phyloP scores from a whole-genome alignment of 495 filamentous ascomycete genomes.

The Aspergillus wentii region DNA sequence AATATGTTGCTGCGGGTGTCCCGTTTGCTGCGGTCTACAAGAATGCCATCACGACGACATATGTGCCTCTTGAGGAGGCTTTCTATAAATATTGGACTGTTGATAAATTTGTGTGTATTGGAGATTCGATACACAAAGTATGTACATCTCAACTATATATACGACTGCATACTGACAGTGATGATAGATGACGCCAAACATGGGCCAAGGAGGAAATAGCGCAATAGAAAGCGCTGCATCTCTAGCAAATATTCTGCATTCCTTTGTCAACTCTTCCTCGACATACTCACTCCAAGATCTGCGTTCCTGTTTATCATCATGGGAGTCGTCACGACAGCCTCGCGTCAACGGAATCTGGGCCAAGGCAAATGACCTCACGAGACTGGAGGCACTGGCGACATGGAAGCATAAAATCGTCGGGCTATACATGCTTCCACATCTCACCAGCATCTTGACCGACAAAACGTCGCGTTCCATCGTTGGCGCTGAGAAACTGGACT shows the following conservation, averaged over 20 bases:
- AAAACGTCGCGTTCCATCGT: not conserved
- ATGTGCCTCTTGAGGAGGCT: conserved; percentile 14
- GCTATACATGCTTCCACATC: not conserved
- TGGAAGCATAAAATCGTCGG: conserved; percentile 2
- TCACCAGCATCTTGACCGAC: not conserved
- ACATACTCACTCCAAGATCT: not conserved
- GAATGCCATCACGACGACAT: not conserved
- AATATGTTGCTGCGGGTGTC: not conserved
- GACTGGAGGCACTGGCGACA: conserved; percentile 4
- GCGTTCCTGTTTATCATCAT: not conserved
- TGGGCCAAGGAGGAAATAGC: conserved; percentile 16
- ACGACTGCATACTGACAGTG: not conserved
- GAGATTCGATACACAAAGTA: conserved; percentile 21
- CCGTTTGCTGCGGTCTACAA: conserved; percentile 2
- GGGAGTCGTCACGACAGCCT: conserved; percentile 2
- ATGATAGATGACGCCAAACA: conserved; percentile 14
- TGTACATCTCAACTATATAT: too few species aligned
- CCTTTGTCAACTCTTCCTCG: not conserved
- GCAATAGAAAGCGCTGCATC: conserved; percentile 35
- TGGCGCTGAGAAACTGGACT: conserved; percentile 2
- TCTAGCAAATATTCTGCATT: conserved; percentile 31
- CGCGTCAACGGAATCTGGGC: not conserved
- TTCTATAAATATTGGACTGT: conserved; percentile 9
- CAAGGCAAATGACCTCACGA: conserved; percentile 1
- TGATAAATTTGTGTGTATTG: conserved; percentile 17